Base-by-base conservation (phyloP, 1,284 basidiomycete genomes). In the Ganoderma sinense region DNA sequence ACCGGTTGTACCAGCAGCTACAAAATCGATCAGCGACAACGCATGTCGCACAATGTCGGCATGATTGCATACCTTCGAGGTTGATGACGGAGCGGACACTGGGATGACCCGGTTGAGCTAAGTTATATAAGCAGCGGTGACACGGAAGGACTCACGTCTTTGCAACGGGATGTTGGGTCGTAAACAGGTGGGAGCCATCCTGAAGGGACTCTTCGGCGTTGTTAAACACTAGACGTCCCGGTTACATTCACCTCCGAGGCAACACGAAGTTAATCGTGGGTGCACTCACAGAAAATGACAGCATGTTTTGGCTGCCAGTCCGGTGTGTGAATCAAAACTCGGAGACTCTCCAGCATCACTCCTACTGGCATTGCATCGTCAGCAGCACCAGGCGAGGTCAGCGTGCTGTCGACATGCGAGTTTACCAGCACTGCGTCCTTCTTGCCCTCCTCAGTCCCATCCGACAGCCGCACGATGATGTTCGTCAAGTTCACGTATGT, bases 201-300 rank as follows among this genome's bases (percentile, higher is more conserved):
- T 98, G 97, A n/a, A 97, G 81, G 0, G 92, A 94, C 77, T 97
- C 96, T 79, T 99, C 97, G 7, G 94, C 98, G 71, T 98, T 91
- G 78, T 99, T 99, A 85, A 98, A 99, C 71, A 99, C 95, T 96
- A 72, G 8, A 51, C 11, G 40, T 8, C 10, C 41, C n/a, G 39
- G 62, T 31, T 23, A 61, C 31, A 23, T 61, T 23, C 39, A 8
- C 8, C 23, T 29, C 18, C 16, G n/a, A n/a, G n/a, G n/a, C n/a
- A 1, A 1, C 13, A 51, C 10, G 0, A 26, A 14, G 29, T 4
- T 2, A 33, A 36, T 14, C 6, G 7, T 23, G n/a, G 26, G 4
- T 4, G 13, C 18, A 84, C 94, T 80, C 75, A 96, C 95, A 83
- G 78, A 99, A 96, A 14, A 99, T 87, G 72, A 97, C 87, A 5